Base-by-base conservation (phyloP, 495 filamentous ascomycete species). In the Penicillium soppii region DNA sequence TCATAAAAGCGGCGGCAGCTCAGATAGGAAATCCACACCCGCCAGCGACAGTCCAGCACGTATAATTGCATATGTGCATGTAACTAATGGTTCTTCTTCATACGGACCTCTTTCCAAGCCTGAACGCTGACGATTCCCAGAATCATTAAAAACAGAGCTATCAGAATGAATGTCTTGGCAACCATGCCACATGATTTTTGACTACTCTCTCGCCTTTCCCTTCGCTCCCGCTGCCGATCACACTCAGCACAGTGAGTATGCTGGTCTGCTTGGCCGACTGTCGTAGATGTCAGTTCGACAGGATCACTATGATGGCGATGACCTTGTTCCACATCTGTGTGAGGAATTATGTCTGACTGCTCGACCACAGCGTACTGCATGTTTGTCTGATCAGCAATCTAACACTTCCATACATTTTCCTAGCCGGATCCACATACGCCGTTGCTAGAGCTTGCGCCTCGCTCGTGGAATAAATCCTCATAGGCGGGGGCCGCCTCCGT, bases 1-100 rank as follows among this genome's bases (percentile, higher is more conserved):
- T 36, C 13, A 39, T n/a, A 40, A 4, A 49, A 19, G 23, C 10
- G 27, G 27, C 27, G 27, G 27, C 27, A 30, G 27, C 27, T 30
- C 27, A 30, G 13, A 30, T 30, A 30, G 27, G 27, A 30, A 30
- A 30, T 7, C 27, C 27, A 10, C 30, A 33, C 30, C 30, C 1
- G 13, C 30, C 27, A 30, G 27, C 8, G 27, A 30, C 8, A 30
- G 13, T 30, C 27, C 27, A 12, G 27, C 13, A 30, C 27, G 27
- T 30, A n/a, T n/a, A n/a, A n/a, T n/a, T n/a, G n/a, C n/a, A n/a
- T n/a, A n/a, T n/a, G n/a, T n/a, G n/a, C n/a, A n/a, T 82, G 43
- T 86, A 65, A 52, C 9, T 27, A 27, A 9, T 9, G 9, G 29
- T n/a, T 15, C 30, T 47, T 47, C 20, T 36, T 46, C 21, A 19